Conservation (phyloP, 1,284 basidiomycete genomes). For the Porogramme epimiltina region DNA sequence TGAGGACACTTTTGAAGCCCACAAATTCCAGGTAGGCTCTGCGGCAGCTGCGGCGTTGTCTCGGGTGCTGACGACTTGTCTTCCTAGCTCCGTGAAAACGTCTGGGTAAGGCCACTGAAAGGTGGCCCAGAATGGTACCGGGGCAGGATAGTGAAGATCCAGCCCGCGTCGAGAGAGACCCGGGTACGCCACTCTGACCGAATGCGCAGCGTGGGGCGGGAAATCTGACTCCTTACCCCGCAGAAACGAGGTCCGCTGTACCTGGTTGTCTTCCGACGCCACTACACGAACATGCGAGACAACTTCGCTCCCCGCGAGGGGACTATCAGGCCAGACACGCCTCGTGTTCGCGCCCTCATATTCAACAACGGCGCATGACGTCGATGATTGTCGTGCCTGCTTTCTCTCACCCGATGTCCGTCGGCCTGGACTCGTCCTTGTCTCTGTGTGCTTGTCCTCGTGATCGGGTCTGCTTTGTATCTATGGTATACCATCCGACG, state of each 20-base stretch:
- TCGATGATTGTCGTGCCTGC: not conserved
- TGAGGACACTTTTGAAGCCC: conserved; percentile 4
- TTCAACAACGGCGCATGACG: conserved; percentile 3
- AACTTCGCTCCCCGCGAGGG: conserved; percentile 20
- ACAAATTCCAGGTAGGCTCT: conserved; percentile 9
- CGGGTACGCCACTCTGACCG: conserved; percentile 2
- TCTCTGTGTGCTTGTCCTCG: not conserved
- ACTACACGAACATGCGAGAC: conserved; percentile 17
- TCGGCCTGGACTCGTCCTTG: not conserved
- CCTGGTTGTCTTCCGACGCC: conserved; percentile 21
- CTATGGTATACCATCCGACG: conserved; percentile 3
- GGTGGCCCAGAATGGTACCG: conserved; percentile 18
- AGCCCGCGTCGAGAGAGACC: conserved; percentile 7
- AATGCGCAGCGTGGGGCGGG: too few relatives aligned
- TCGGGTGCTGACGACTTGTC: not conserved
- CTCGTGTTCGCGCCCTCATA: conserved; percentile 10
- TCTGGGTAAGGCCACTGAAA: conserved; percentile 20
- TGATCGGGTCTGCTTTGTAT: not conserved
- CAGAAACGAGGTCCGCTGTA: conserved; percentile 13
- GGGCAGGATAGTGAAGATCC: conserved; percentile 14
- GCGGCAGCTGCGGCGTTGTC: not conserved
- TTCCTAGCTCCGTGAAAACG: conserved; percentile 11
- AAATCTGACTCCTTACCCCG: not conserved
- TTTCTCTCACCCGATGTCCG: not conserved
- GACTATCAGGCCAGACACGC: conserved; percentile 20